These are phyloP conservation scores for Candida sp. DNA, from an alignment of 1,139 yeast genomes.

Conservation along the genomic window DNA sequence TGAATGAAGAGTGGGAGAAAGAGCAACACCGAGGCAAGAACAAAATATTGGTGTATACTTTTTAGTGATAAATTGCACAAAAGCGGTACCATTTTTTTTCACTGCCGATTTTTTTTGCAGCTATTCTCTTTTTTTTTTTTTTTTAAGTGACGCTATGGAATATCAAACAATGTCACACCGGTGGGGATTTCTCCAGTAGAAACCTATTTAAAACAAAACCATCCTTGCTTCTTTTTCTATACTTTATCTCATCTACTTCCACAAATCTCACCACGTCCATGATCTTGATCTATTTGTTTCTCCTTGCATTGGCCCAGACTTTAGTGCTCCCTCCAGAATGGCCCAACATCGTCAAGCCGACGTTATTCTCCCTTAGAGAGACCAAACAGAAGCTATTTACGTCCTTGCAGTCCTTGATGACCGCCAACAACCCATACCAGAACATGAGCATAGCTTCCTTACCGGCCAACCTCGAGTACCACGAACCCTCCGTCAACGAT, in stretches of 20 bases:
- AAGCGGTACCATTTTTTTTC: neutral
- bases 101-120: constrained; percentile 5
- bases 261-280: neutral
- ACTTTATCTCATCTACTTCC: neutral
- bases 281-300: neutral
- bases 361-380: constrained; percentile 12
- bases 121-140: neutral
- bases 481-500: no score
- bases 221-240: neutral
- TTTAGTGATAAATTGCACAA: constrained; percentile 5
- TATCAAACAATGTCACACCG: neutral
- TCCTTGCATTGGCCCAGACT: neutral
- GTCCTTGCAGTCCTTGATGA: constrained; percentile 12
- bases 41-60: constrained; percentile 40
- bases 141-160: neutral
- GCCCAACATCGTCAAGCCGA: constrained; percentile 13
- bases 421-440: constrained; percentile 1
- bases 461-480: neutral
- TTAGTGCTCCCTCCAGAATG: constrained; percentile 16
- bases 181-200: neutral
- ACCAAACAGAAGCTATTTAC: constrained; percentile 14
- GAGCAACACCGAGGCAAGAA: constrained; percentile 24
- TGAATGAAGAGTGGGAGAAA: constrained; percentile 27
- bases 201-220: neutral
- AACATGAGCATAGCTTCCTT: neutral